A percentile compares a stretch with the other conserved stretches of the same genome.
These are phyloP conservation scores for Lactarius tabidus DNA, from an alignment of 768 basidiomycete genomes.

Conservation along the genomic window DNA sequence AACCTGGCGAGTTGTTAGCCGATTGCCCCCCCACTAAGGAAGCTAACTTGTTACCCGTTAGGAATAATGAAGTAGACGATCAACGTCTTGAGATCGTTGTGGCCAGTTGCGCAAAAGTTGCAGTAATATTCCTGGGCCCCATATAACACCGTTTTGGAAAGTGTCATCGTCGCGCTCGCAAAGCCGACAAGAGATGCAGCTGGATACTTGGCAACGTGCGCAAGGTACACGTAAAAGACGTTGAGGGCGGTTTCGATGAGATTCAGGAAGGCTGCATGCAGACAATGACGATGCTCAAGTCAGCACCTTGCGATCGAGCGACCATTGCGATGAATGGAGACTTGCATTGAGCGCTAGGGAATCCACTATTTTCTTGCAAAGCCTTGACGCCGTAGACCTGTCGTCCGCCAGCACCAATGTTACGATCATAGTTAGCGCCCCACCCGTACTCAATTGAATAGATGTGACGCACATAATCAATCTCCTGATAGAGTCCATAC, in stretches of 20 bases:
- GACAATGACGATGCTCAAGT: background rate
- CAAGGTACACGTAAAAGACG: slow-evolving; percentile 69
- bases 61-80: slow-evolving; percentile 68
- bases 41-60: slow-evolving; percentile 47
- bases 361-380: slow-evolving; percentile 64
- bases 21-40: background rate
- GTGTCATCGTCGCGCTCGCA: slow-evolving; percentile 66
- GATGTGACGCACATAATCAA: slow-evolving; percentile 40
- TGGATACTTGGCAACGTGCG: slow-evolving; percentile 57
- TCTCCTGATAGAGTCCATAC: slow-evolving; percentile 72
- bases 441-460: slow-evolving; percentile 15
- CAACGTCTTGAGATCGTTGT: slow-evolving; percentile 54
- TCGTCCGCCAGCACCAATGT: background rate
- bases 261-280: slow-evolving; percentile 65
- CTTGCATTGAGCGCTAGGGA: slow-evolving; percentile 78
- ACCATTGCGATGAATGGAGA: background rate
- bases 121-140: slow-evolving; percentile 77
- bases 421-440: background rate
- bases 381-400: slow-evolving; percentile 73
- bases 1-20: slow-evolving; percentile 39
- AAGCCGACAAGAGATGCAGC: slow-evolving; percentile 74
- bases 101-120: slow-evolving; percentile 66
- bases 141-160: slow-evolving; percentile 85
- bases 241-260: slow-evolving; percentile 75
- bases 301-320: background rate